Percentiles rank a stretch among this genome's conserved stretches.
Evolutionary conservation across 768 basidiomycete genomes (phyloP).

Genomic region (Phaeotremella skinneri): DNA sequence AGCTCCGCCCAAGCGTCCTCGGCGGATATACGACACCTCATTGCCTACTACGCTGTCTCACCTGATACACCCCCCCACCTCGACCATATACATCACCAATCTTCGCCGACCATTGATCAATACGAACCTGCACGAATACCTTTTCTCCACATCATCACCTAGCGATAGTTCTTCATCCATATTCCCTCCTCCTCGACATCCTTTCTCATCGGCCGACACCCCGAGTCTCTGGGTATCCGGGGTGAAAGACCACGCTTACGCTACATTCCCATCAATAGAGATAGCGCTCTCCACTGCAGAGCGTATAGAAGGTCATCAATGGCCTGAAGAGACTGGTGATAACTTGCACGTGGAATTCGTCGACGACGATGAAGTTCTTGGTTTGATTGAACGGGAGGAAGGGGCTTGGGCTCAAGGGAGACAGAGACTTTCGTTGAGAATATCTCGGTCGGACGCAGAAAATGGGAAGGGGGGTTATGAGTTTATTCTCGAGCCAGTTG

Average conservation of each 20-base stretch:
- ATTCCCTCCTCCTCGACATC: constrained; percentile 22
- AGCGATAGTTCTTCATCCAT: no score
- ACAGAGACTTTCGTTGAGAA: constrained; percentile 42
- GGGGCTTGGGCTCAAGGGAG: constrained; percentile 48
- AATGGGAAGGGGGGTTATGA: constrained; percentile 15
- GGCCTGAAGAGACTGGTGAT: constrained; percentile 43
- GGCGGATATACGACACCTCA: constrained; percentile 9
- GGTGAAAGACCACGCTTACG: constrained; percentile 44
- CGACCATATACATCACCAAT: constrained; percentile 46
- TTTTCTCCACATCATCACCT: constrained; percentile 17
- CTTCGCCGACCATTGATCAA: constrained; percentile 46
- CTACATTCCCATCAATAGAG: constrained; percentile 20
- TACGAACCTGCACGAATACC: constrained; percentile 35
- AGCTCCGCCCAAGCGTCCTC: neutral
- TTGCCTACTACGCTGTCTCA: constrained; percentile 40
- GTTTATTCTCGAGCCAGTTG: constrained; percentile 26
- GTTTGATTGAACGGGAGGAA: constrained; percentile 46
- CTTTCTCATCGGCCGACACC: constrained; percentile 29
- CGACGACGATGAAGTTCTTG: constrained; percentile 31
- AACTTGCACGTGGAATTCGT: constrained; percentile 46
- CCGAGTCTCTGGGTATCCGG: constrained; percentile 42
- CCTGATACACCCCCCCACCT: constrained; percentile 45
- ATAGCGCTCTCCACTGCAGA: constrained; percentile 32
- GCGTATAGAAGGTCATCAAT: constrained; percentile 32
- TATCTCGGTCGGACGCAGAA: constrained; percentile 16